Conservation (phyloP, 169 alveolate genomes). For the Theileria equi region DNA sequence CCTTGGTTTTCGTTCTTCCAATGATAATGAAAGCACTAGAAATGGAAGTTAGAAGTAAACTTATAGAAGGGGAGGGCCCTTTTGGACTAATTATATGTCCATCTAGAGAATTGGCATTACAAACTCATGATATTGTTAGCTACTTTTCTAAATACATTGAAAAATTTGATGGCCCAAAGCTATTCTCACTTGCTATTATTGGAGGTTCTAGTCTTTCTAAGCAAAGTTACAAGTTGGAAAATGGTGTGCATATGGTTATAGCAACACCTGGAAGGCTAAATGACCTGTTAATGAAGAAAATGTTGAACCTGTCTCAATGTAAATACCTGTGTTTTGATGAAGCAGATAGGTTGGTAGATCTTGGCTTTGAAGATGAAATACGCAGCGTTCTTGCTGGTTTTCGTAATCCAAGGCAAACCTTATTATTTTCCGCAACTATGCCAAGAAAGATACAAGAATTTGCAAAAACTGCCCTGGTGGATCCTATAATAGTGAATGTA, state of each 20-base stretch:
- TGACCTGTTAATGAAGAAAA: constrained; percentile 86
- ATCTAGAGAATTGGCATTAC: constrained; percentile 91
- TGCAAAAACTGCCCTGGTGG: constrained; percentile 87
- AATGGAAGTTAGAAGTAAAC: constrained; percentile 75
- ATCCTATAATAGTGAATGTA: constrained; percentile 91
- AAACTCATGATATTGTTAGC: constrained; percentile 81
- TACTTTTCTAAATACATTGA: constrained; percentile 69
- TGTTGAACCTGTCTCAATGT: constrained; percentile 85
- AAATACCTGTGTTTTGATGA: constrained; percentile 93
- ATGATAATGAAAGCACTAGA: constrained; percentile 86
- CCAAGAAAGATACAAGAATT: constrained; percentile 94
- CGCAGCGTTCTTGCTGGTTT: constrained; percentile 87
- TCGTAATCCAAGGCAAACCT: constrained; percentile 88
- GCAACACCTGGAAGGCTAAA: constrained; percentile 98
- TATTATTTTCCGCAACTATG: constrained; percentile 96
- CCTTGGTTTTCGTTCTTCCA: constrained; percentile 89
- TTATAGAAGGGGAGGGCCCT: constrained; percentile 87
- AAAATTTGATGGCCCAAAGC: constrained; percentile 69
- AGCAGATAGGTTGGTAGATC: constrained; percentile 95
- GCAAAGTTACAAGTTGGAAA: constrained; percentile 63
- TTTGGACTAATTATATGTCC: constrained; percentile 89
- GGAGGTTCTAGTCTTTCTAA: constrained; percentile 79
- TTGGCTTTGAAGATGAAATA: constrained; percentile 95
- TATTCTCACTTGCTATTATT: constrained; percentile 73
- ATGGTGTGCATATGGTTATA: constrained; percentile 92